Base-by-base conservation (phyloP, 108 stramenopile genomes). In the Skeletonema marinoi region DNA sequence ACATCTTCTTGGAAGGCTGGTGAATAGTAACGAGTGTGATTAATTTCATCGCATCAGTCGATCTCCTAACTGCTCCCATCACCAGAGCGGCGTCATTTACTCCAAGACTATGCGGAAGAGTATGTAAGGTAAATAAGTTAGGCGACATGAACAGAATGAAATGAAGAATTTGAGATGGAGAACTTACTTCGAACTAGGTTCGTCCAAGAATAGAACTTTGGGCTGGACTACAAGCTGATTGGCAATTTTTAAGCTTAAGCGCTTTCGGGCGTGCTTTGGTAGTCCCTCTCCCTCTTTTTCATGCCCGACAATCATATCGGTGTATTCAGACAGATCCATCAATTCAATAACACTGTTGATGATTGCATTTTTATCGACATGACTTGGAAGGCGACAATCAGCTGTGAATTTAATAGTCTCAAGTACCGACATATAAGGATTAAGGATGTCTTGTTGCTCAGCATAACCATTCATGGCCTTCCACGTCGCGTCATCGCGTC, bases 21-120 rank as follows among this genome's bases (percentile, higher is more conserved):
- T 82, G 81, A 33, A 82, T 82, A 50, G 81, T 82, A 5, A 63
- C 81, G 3, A 74, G 25, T 14, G 73, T 82, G 41, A 75, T 82
- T 6, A 74, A 70, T 14, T 71, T 76, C 17, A 75, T 39, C 31
- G 56, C 67, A 42, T 74, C 76, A 59, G 73, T 82, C 14, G 73
- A 64, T 38, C 51, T 60, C 7, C 80, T 39, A n/a, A 82, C 68
- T 13, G 81, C 66, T 32, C 31, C 11, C 70, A 82, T 82, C 6
- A 82, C 81, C 19, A 82, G 48, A n/a, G 61, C 73, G 6, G 81
- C 81, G 33, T 75, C 81, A 51, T 64, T 74, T 17, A 13, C 32
- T 31, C 73, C 81, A 7, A 82, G 36, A 6, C 81, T 76, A 38
- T 38, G 7, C 4, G 7, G 38, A 38, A 38, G n/a, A n/a, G n/a